Percentiles rank a stretch among this genome's conserved stretches.
Conservation (phyloP, 495 filamentous ascomycete species). For the Collariella sp. region DNA sequence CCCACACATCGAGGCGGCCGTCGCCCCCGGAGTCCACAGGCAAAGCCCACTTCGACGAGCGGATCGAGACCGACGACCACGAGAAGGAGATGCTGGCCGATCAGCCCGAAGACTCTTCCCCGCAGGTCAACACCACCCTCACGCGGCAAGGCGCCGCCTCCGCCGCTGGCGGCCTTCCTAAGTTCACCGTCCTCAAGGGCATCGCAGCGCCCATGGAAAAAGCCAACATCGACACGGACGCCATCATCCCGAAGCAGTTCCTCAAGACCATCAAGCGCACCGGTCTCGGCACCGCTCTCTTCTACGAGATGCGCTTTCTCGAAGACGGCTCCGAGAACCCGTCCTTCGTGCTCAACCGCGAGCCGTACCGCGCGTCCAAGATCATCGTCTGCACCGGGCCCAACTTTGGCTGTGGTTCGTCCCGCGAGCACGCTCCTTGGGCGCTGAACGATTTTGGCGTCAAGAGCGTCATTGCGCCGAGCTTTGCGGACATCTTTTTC, state of each 20-base stretch:
- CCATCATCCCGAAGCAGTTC: slow-evolving; percentile 99
- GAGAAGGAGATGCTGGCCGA: slow-evolving; percentile 69
- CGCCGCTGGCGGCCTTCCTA: slow-evolving; percentile 53
- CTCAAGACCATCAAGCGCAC: slow-evolving; percentile 99
- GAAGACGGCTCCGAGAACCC: slow-evolving; percentile 63
- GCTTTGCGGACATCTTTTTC: slow-evolving; percentile 96
- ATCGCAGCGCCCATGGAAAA: slow-evolving; percentile 82
- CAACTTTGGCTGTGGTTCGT: slow-evolving; percentile 94
- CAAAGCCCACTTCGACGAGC: slow-evolving; percentile 60
- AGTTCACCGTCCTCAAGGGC: slow-evolving; percentile 74
- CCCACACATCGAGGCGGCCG: slow-evolving; percentile 32
- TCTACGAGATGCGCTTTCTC: slow-evolving; percentile 72
- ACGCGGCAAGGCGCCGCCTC: slow-evolving; percentile 38
- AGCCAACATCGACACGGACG: slow-evolving; percentile 91
- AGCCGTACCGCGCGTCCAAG: slow-evolving; percentile 76
- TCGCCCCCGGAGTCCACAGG: slow-evolving; percentile 19
- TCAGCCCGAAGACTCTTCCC: slow-evolving; percentile 59
- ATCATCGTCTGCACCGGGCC: slow-evolving; percentile 87
- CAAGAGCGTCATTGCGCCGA: slow-evolving; percentile 84
- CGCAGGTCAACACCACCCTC: slow-evolving; percentile 50
- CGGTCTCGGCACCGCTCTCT: slow-evolving; percentile 79
- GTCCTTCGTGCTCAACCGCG: slow-evolving; percentile 83
- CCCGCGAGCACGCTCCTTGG: slow-evolving; percentile 95
- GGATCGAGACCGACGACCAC: slow-evolving; percentile 60
- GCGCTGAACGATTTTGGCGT: slow-evolving; percentile 95